Conservation (phyloP, 169 alveolate species). For the Besnoitia besnoiti region DNA sequence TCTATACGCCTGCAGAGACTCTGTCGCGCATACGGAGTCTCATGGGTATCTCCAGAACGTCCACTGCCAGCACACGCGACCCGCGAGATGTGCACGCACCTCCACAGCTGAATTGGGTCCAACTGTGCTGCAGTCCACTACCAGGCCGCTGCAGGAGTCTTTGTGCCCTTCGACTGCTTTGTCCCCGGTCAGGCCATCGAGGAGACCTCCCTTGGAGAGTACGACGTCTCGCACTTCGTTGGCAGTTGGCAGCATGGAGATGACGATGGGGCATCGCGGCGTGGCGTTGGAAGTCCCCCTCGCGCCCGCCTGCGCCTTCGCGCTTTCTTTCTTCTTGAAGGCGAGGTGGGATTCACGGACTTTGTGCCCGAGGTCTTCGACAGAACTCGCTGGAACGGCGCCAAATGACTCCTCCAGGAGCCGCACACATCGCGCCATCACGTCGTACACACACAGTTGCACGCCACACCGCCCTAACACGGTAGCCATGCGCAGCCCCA, state of each 20-base stretch:
- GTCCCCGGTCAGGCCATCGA: background rate
- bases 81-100: background rate
- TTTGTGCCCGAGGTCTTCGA: background rate
- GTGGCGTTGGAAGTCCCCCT: background rate
- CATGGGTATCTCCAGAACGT: too few species aligned
- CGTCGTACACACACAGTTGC: background rate
- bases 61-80: background rate
- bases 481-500: slow-evolving; percentile 2
- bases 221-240: background rate
- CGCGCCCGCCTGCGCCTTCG: background rate
- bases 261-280: background rate
- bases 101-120: background rate
- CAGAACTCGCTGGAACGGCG: background rate
- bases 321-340: background rate
- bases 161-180: background rate
- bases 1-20: too few species aligned
- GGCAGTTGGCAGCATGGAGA: background rate
- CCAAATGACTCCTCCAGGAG: background rate
- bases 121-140: slow-evolving; percentile 3
- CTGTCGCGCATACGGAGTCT: too few species aligned
- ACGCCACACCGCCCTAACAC: background rate
- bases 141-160: background rate
- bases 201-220: background rate
- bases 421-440: too few species aligned
- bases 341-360: background rate